Evolutionary conservation across 75 land plant species (phyloP).

Genomic region (Selaginella moellendorffii): DNA sequence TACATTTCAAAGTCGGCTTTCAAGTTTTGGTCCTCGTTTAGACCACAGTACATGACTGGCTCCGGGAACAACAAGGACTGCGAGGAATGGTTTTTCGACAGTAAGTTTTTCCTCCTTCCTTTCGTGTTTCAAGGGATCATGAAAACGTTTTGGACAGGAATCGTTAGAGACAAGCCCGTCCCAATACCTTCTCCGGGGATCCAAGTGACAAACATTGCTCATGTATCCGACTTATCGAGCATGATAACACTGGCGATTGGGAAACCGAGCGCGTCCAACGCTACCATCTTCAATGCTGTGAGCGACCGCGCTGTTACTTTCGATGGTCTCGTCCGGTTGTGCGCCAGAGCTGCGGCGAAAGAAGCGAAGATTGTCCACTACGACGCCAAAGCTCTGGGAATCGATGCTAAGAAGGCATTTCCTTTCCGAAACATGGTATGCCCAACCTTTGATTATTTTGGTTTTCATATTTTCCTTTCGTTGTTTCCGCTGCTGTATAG

Average conservation of each 20-base stretch:
- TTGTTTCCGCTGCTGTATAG: conserved; percentile 32
- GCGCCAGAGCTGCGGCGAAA: conserved; percentile 75
- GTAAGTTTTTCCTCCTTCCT: conserved; percentile 49
- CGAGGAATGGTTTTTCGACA: conserved; percentile 98
- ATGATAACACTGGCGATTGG: conserved; percentile 79
- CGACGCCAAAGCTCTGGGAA: conserved; percentile 71
- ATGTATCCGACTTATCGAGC: conserved; percentile 83
- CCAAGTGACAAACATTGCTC: conserved; percentile 88
- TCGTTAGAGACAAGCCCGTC: conserved; percentile 75
- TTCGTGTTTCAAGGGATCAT: too few relatives aligned
- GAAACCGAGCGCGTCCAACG: conserved; percentile 49
- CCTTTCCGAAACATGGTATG: conserved; percentile 92
- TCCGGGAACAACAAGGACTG: conserved; percentile 99
- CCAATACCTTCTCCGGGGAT: conserved; percentile 91
- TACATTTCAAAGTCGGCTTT: conserved; percentile 51
- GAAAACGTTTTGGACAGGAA: conserved; percentile 45
- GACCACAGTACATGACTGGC: conserved; percentile 97
- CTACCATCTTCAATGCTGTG: conserved; percentile 80
- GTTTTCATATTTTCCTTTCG: background rate
- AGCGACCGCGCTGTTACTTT: conserved; percentile 82
- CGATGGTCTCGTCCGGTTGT: conserved; percentile 70
- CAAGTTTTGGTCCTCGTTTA: conserved; percentile 66
- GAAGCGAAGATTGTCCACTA: conserved; percentile 64
- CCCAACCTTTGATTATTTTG: background rate
- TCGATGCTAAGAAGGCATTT: conserved; percentile 88